Conservation (phyloP, 257 asterid species). For the Solanum pinnatisectum region DNA sequence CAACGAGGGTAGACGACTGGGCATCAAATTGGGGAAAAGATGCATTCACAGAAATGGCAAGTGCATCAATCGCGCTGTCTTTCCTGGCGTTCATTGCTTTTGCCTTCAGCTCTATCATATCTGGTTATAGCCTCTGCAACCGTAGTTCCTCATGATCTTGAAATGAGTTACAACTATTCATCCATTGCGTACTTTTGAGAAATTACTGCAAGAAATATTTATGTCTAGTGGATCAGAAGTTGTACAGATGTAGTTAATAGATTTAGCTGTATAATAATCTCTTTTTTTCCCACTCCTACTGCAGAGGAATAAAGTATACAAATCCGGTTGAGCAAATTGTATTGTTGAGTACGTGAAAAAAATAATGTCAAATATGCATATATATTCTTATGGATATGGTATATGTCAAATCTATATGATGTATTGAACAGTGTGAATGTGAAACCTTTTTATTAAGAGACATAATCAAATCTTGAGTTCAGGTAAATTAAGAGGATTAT, state of each 20-base stretch:
- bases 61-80: conserved; percentile 63
- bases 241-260: not conserved
- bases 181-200: not conserved
- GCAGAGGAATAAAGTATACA: not conserved
- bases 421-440: not conserved
- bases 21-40: conserved; percentile 80
- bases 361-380: not conserved
- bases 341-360: not conserved
- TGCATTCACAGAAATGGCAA: conserved; percentile 70
- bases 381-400: not conserved
- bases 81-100: conserved; percentile 68
- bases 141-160: conserved; percentile 24
- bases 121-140: conserved; percentile 68
- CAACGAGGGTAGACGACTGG: conserved; percentile 84
- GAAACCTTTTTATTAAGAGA: not conserved
- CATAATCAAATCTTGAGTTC: not conserved
- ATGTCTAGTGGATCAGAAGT: not conserved
- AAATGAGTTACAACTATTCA: not conserved
- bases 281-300: not conserved
- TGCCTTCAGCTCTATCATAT: conserved; percentile 58
- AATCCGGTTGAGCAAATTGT: not conserved
- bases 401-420: not conserved
- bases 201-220: not conserved
- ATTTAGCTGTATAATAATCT: not conserved
- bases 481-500: not conserved